phyloP scores from a whole-genome alignment of 805 yeast genomes.

The Spathaspora gorwiae region DNA sequence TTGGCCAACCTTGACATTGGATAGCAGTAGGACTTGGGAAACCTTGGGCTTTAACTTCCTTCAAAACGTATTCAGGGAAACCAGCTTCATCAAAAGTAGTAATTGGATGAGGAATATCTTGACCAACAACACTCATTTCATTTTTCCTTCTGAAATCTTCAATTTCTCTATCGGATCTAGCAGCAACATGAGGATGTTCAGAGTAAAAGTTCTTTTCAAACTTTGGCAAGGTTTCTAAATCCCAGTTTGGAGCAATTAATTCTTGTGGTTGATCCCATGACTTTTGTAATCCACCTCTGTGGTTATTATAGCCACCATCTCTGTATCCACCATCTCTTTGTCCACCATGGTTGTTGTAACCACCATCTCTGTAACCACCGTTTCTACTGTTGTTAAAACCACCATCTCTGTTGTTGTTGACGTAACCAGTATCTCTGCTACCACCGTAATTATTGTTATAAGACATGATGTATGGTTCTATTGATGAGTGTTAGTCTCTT shows the following conservation, averaged over 20 bases:
- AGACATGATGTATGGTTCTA: slow-evolving; percentile 28
- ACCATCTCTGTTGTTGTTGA: slow-evolving; percentile 18
- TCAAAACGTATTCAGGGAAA: slow-evolving; percentile 89
- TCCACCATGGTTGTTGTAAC: slow-evolving; percentile 27
- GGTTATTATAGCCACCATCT: slow-evolving; percentile 24
- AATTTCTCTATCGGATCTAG: slow-evolving; percentile 72
- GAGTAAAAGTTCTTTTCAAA: slow-evolving; percentile 93
- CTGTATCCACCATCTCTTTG: slow-evolving; percentile 19
- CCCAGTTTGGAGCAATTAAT: slow-evolving; percentile 78
- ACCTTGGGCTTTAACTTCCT: slow-evolving; percentile 86
- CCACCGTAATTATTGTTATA: slow-evolving; percentile 30
- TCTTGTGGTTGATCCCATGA: slow-evolving; percentile 21
- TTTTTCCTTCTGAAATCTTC: slow-evolving; percentile 69
- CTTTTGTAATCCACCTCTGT: slow-evolving; percentile 37
- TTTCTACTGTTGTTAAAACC: slow-evolving; percentile 15
- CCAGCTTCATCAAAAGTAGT: slow-evolving; percentile 94
- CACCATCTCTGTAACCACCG: slow-evolving; percentile 29
- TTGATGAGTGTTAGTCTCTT: too few relatives aligned
- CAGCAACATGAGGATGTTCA: slow-evolving; percentile 76
- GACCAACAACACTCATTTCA: slow-evolving; percentile 83
- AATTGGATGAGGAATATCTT: slow-evolving; percentile 90
- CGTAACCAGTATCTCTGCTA: slow-evolving; percentile 4
- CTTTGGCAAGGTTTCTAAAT: slow-evolving; percentile 67
- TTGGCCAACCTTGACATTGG: slow-evolving; percentile 99
- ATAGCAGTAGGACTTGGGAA: slow-evolving; percentile 93